Evolutionary conservation across 768 basidiomycete genomes (phyloP), one percentile per base, ranked within the genome.

Genomic region (Amanita pseudoporphyria): DNA sequence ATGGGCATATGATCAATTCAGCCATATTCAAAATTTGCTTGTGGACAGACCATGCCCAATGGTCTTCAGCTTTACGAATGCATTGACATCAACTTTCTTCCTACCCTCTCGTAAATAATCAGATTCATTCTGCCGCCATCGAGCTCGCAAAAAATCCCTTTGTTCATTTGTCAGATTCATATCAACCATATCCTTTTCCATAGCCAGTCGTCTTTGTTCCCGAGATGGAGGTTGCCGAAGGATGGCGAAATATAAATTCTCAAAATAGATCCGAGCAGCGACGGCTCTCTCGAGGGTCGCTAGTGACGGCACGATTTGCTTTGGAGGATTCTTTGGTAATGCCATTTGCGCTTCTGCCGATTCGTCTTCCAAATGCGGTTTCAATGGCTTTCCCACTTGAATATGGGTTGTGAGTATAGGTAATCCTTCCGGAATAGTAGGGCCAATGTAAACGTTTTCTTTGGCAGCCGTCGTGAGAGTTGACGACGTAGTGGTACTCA

Each of bases 261-360:
- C 89, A 67, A 98, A 96, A 75, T 82, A 96, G 68, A 97, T 89
- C 62, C 87, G 81, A 35, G 87, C 82, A 30, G 93, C 84, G 52
- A 92, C 89, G 45, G 93, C 90, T 64, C 87, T 93, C 66, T 99
- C 94, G 60, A 97, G 73, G 26, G 95, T 96, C 37, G 83, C 75
- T 50, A 99, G 73, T 47, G 93, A 94, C 33, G 95, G 93, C 22
- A 50, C 49, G 21, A 50, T 50, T 22, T 28, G 19, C 32, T 40
- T 41, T 19, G 32, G 40, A 42, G 49, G 9, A 50, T 38, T 9
- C 28, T 30, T 40, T 12, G 75, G 80, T 60, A 97, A 84, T 47
- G 74, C 68, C 63, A 74, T 76, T 56, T 62, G 49, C 55, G 64
- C 60, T 57, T 54, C 56, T 46, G 57, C 62, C 49, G 61, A 53